Evolutionary conservation across 1,284 basidiomycete genomes (phyloP), one percentile per base, ranked within the genome.

Genomic region (Malassezia cuniculi): DNA sequence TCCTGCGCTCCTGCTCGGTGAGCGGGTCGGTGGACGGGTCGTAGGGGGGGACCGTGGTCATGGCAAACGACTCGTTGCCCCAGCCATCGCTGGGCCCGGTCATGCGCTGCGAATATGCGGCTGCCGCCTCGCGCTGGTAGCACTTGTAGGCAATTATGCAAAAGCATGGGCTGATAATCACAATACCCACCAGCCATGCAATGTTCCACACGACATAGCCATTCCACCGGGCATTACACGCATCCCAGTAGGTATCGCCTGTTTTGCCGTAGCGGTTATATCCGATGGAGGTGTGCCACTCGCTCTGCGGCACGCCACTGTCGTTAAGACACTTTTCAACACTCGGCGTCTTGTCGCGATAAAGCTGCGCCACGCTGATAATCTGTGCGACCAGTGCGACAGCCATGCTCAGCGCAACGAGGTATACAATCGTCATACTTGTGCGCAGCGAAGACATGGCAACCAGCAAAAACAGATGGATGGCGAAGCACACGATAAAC

Each of bases 101-200:
- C n/a, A 6, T 24, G 7, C 7, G 7, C 22, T 24, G 22, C 22
- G 11, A 6, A 24, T 6, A 11, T 11, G 20, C 9, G 27, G 22
- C 15, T 15, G 31, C 16, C 10, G 31, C 31, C 7, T 22, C 16
- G 15, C 27, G 27, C 8, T 5, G 27, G 6, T 32, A 20, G 27
- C 29, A 44, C n/a, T 32, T 22, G 7, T 22, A n/a, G 1, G 36
- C 17, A 6, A 44, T 18, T 11, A 32, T 4, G 10, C 25, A 25
- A 26, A 37, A 39, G 10, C 27, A 14, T 7, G 12, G 6, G n/a
- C 41, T 16, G 17, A 44, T 27, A 6, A 44, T 10, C 5, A 31
- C 14, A 33, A 44, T 34, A 14, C 33, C 5, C n/a, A 39, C 24
- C 6, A 44, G 30, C 41, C 41, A 44, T 9, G 26, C 31, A 29